Base-by-base conservation (phyloP, 192 early-diverging fungal genomes). In the Fimicolochytrium jonesii region DNA sequence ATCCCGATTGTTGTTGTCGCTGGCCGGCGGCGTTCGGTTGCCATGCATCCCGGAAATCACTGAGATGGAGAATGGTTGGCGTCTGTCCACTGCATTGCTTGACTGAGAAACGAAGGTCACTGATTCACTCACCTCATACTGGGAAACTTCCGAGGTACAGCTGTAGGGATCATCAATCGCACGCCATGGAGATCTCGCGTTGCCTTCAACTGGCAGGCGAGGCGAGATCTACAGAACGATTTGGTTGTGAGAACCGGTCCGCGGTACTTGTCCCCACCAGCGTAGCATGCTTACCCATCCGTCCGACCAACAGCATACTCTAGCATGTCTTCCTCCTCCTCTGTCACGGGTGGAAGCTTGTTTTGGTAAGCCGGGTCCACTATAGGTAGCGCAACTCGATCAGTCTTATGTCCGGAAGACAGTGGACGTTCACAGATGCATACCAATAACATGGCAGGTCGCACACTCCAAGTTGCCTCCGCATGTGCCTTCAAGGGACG, bases 401-500 rank as follows among this genome's bases (percentile, higher is more conserved):
- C 37, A 39, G 9, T 17, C 9, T 39, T 17, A 17, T 39, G 37
- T 7, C 37, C 17, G 37, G 9, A 39, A 10, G 9, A n/a, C n/a
- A n/a, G n/a, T n/a, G n/a, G 47, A 13, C 42, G 44, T 1, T 47
- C 29, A 43, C 48, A 54, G 25, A 18, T 25, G 29, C 56, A 30
- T 28, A 71, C 62, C 79, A 53, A 77, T 73, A 5, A 85, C 72
- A 69, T 85, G 83, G 47, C 83, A 85, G 1, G 83, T 82, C 1
- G 83, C 83, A 54, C 83, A 85, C 55, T 85, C 83, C 67, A 77
- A 62, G 37, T 82, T 70, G 10, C 83, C 83, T 3, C 83, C 83
- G 34, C 79, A 85, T 4, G 77, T 75, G 18, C 75, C 74, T 41
- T 82, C 77, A n/a, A 85, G 74, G 25, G 42, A 59, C 13, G 66